Conservation (phyloP, 805 yeast genomes). For the Starmerella gropengiesseri region DNA sequence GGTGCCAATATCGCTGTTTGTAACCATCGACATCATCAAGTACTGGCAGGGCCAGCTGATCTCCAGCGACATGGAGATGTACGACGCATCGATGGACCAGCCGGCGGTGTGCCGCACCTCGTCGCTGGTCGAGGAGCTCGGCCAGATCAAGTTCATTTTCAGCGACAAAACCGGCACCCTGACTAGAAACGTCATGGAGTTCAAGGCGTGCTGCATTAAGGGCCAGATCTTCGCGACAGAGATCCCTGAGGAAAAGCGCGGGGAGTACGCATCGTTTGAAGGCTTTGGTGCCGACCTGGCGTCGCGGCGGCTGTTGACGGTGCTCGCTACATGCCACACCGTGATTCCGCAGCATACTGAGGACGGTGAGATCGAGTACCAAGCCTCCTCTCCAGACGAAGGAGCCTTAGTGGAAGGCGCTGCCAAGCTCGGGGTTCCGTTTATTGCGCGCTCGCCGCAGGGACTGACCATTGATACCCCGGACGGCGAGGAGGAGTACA, state of each 20-base stretch:
- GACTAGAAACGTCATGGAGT: constrained; percentile 94
- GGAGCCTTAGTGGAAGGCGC: constrained; percentile 98
- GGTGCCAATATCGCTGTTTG: constrained; percentile 95
- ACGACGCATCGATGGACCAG: constrained; percentile 74
- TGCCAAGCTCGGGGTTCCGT: constrained; percentile 73
- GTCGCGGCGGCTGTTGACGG: constrained; percentile 59
- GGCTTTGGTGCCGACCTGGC: constrained; percentile 3
- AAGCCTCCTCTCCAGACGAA: constrained; percentile 98
- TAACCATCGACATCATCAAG: constrained; percentile 90
- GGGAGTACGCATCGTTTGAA: constrained; percentile 56
- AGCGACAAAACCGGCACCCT: constrained; percentile 97
- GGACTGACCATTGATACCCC: constrained; percentile 53
- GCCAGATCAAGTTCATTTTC: constrained; percentile 91
- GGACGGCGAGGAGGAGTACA: constrained; percentile 49
- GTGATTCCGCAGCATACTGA: constrained; percentile 81
- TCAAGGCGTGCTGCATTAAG: constrained; percentile 83
- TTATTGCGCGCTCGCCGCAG: constrained; percentile 75
- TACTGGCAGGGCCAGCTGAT: constrained; percentile 92
- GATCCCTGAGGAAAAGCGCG: constrained; percentile 82
- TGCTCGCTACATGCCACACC: constrained; percentile 89
- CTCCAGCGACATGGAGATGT: constrained; percentile 88
- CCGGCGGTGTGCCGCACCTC: constrained; percentile 95
- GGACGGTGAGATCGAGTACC: constrained; percentile 59
- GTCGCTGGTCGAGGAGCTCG: constrained; percentile 89
- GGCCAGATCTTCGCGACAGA: constrained; percentile 80